Evolutionary conservation across 176 grass and related monocot genomes (phyloP).

Genomic region (Raddia distichophylla): DNA sequence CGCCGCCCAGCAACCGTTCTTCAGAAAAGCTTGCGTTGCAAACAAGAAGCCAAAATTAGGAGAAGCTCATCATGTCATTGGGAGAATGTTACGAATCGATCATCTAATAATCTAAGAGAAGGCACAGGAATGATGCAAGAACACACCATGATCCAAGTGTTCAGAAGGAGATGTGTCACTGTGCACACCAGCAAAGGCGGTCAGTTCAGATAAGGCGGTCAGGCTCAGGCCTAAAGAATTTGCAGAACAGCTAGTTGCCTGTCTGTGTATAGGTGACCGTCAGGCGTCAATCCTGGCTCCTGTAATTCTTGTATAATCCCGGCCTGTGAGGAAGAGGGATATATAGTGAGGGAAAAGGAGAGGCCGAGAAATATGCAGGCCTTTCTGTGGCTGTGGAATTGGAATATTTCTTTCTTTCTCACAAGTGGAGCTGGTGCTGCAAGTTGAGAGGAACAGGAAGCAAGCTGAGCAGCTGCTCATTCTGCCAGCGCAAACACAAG

Average conservation of each 20-base stretch:
- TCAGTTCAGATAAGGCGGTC: conserved; percentile 2
- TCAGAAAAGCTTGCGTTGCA: neutral
- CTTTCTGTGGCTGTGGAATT: conserved; percentile 34
- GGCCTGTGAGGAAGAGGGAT: conserved; percentile 12
- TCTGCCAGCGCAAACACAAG: neutral
- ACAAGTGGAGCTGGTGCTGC: conserved; percentile 29
- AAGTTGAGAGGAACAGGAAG: conserved; percentile 1
- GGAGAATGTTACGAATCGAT: neutral
- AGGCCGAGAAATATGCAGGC: conserved; percentile 19
- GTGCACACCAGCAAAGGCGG: neutral
- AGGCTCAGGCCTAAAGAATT: neutral
- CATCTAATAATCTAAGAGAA: neutral
- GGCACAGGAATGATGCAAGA: neutral
- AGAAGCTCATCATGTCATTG: neutral
- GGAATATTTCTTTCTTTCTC: conserved; percentile 10
- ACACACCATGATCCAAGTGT: neutral
- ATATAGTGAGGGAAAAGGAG: conserved; percentile 46
- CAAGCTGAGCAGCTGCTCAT: neutral
- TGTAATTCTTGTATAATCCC: neutral
- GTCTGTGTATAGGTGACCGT: neutral
- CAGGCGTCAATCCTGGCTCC: conserved; percentile 12
- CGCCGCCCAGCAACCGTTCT: neutral
- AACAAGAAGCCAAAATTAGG: too few species aligned
- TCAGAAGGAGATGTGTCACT: conserved; percentile 26
- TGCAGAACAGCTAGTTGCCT: conserved; percentile 7